Conservation (phyloP, 306 rosid genomes). For the Geum urbanum region DNA sequence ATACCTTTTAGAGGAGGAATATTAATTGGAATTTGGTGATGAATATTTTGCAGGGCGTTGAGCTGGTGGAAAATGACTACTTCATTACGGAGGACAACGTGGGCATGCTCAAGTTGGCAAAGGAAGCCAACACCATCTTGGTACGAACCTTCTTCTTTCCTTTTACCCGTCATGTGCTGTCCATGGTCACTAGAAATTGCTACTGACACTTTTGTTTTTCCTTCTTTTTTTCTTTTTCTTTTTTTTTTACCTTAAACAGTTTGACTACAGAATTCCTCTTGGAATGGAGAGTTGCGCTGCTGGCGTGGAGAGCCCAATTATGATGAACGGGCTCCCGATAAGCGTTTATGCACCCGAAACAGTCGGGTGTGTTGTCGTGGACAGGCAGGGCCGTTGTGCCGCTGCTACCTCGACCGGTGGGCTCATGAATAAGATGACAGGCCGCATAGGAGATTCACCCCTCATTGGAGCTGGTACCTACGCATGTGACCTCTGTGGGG, state of each 20-base stretch:
- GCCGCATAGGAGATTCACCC: slow-evolving; percentile 86
- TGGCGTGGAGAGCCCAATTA: slow-evolving; percentile 47
- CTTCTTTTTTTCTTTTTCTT: neutral
- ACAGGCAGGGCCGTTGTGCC: slow-evolving; percentile 60
- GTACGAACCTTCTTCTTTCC: slow-evolving; percentile 25
- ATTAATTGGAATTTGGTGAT: neutral
- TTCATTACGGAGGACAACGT: slow-evolving; percentile 81
- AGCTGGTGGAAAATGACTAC: slow-evolving; percentile 62
- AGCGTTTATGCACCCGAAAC: slow-evolving; percentile 89
- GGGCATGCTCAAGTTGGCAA: slow-evolving; percentile 80
- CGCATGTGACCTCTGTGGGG: slow-evolving; percentile 80
- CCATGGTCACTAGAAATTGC: neutral
- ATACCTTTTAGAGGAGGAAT: neutral
- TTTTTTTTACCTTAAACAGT: slow-evolving; percentile 37
- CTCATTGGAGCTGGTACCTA: slow-evolving; percentile 86
- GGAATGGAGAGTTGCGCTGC: slow-evolving; percentile 57
- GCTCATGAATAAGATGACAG: slow-evolving; percentile 75
- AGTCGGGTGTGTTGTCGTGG: slow-evolving; percentile 94
- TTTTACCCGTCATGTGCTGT: neutral
- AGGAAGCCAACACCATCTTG: slow-evolving; percentile 83
- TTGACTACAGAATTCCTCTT: slow-evolving; percentile 65
- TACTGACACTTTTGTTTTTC: neutral
- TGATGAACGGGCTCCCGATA: slow-evolving; percentile 82
- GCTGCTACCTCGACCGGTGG: slow-evolving; percentile 94
- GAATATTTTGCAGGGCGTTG: slow-evolving; percentile 51